Evolutionary conservation across 495 filamentous ascomycete species (phyloP), one percentile per base, ranked within the genome.

Genomic region (Daldinia bambusicola): DNA sequence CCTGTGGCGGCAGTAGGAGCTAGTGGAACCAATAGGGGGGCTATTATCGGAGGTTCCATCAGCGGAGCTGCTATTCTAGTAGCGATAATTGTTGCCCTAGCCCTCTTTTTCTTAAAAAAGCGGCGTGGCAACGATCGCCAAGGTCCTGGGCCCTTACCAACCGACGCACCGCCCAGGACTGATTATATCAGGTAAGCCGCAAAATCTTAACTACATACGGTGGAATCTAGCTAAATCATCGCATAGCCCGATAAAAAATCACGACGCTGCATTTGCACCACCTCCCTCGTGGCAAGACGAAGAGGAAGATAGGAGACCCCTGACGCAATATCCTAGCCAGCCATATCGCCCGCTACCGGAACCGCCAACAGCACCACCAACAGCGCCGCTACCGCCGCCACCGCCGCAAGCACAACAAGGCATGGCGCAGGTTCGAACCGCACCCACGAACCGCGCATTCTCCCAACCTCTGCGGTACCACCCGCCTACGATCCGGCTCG

Each of bases 21-120:
- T n/a, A 37, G 63, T 16, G 61, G 56, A 37, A 75, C 63, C 55
- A 75, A 78, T 12, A 79, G 75, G 6, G 83, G 80, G 6, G 80
- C 80, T 45, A 82, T 85, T 12, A 78, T 84, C 8, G 83, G 83
- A 55, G 83, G 82, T 41, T 78, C 79, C 37, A 75, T 83, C 31
- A 75, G 77, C 37, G 82, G 82, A 26, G 76, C 79, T 10, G 79
- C 76, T 10, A 77, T 77, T 7, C 62, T 81, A 0, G 66, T 78
- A 51, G 76, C 75, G 13, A 50, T 82, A n/a, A 26, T 73, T 26
- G 71, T 74, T 0, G 70, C 80, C 0, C 63, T 67, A 45, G 51
- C 75, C 32, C 75, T 72, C 32, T 74, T 78, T 40, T 77, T 71
- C 61, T 53, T 77, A 41, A 79, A 80, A 18, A 79, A 75, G 59